Conservation (phyloP, 2,329 filamentous ascomycete species). For the Diaporthe ampelina region DNA sequence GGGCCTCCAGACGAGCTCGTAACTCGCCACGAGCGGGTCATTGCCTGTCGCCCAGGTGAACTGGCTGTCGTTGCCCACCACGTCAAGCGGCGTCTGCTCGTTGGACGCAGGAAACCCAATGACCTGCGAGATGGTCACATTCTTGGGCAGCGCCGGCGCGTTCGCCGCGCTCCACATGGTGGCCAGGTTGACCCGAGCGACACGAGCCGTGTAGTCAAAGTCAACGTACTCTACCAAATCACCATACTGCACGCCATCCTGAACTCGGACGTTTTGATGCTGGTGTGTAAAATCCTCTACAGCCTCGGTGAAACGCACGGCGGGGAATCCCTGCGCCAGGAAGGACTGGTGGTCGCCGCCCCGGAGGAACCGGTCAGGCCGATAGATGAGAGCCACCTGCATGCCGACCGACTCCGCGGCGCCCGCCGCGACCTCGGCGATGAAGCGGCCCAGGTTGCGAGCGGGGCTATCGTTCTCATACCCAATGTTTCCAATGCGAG, state of each 20-base stretch:
- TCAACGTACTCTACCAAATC: conserved; percentile 71
- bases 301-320: conserved; percentile 69
- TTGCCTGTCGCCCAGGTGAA: conserved; percentile 61
- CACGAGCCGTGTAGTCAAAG: conserved; percentile 66
- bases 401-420: conserved; percentile 65
- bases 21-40: conserved; percentile 55
- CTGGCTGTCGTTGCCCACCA: conserved; percentile 62
- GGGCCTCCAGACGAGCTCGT: conserved; percentile 70
- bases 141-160: conserved; percentile 63
- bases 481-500: conserved; percentile 55
- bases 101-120: conserved; percentile 36
- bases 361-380: conserved; percentile 68
- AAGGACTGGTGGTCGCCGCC: conserved; percentile 70
- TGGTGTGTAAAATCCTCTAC: conserved; percentile 70
- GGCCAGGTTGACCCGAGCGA: conserved; percentile 67
- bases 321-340: conserved; percentile 67
- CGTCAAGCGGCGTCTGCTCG: conserved; percentile 54
- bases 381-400: conserved; percentile 69
- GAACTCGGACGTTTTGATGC: conserved; percentile 66
- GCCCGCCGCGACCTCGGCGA: conserved; percentile 63
- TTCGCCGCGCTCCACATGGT: conserved; percentile 67
- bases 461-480: conserved; percentile 60
- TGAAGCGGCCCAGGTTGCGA: conserved; percentile 66
- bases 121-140: conserved; percentile 55
- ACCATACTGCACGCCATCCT: conserved; percentile 66